Evolutionary conservation across 352 stramenopile species (phyloP).

Genomic region (Phytophthora litchii): DNA sequence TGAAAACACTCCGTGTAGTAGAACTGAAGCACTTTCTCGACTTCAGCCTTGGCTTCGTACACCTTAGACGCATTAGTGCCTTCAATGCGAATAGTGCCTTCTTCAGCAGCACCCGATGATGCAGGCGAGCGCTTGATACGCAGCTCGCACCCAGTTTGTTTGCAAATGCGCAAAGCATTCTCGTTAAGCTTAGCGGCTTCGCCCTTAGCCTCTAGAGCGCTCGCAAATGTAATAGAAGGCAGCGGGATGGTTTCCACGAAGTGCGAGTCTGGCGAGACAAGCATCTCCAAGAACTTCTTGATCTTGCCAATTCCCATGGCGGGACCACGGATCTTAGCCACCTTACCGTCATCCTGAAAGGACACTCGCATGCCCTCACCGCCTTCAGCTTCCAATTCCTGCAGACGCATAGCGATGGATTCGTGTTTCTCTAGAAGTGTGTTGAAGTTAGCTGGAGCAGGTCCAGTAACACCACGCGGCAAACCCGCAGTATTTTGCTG

Average conservation of each 20-base stretch:
- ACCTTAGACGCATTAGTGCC: conserved; percentile 65
- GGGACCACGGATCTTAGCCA: conserved; percentile 73
- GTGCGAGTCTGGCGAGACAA: conserved; percentile 56
- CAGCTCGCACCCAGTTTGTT: conserved; percentile 80
- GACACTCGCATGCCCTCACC: conserved; percentile 67
- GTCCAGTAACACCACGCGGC: conserved; percentile 19
- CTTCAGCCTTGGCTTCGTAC: conserved; percentile 70
- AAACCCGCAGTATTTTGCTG: conserved; percentile 15
- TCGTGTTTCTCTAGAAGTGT: conserved; percentile 62
- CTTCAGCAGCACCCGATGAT: conserved; percentile 27
- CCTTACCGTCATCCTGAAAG: conserved; percentile 70
- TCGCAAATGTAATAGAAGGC: conserved; percentile 52
- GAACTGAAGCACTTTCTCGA: conserved; percentile 82
- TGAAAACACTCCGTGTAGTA: conserved; percentile 71
- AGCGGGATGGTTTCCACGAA: conserved; percentile 74
- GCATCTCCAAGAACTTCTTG: conserved; percentile 81
- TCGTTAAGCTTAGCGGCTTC: conserved; percentile 61
- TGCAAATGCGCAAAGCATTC: conserved; percentile 74
- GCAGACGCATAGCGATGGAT: conserved; percentile 59
- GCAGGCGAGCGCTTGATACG: conserved; percentile 51
- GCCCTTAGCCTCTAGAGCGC: conserved; percentile 56
- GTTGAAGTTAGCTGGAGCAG: conserved; percentile 50
- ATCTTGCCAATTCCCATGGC: conserved; percentile 71
- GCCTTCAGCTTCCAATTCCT: conserved; percentile 77
- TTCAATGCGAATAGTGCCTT: conserved; percentile 68